phyloP scores from a whole-genome alignment of 495 filamentous ascomycete species.

The Penicillium mononematosum region DNA sequence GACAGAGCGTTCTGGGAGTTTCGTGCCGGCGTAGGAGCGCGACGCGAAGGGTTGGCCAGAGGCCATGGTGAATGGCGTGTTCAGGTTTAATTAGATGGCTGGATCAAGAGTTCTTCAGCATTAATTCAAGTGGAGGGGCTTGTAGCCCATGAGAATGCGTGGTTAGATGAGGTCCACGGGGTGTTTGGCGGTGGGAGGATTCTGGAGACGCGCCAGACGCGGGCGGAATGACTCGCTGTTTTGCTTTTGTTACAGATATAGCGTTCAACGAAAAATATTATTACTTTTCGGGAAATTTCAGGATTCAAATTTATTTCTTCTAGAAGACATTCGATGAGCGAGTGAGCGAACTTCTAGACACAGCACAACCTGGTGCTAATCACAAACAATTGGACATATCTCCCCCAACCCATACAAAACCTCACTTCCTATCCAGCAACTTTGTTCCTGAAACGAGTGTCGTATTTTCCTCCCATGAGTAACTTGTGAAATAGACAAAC shows the following conservation, averaged over 20 bases:
- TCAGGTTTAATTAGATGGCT: not conserved
- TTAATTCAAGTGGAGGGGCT: constrained; percentile 11
- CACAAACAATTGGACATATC: not conserved
- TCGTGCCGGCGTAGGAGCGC: constrained; percentile 47
- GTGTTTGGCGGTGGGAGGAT: constrained; percentile 32
- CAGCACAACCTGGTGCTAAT: not conserved
- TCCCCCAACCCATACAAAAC: not conserved
- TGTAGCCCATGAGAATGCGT: constrained; percentile 13
- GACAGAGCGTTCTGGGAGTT: constrained; percentile 50
- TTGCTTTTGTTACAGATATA: not conserved
- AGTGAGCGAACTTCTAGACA: not conserved
- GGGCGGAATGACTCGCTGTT: constrained; percentile 20
- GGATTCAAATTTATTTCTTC: not conserved
- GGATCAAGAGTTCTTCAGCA: constrained; percentile 8
- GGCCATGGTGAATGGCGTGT: constrained; percentile 21
- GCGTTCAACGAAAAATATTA: not conserved
- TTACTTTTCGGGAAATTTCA: not conserved
- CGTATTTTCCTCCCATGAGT: not conserved
- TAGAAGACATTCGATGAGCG: not conserved
- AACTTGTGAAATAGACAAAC: not conserved
- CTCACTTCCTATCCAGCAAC: not conserved
- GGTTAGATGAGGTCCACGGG: constrained; percentile 11
- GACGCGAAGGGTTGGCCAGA: constrained; percentile 50
- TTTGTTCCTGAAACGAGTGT: not conserved
- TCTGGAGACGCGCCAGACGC: constrained; percentile 28